Evolutionary conservation across 345 rosid species (phyloP).

Genomic region (Brassica incana): DNA sequence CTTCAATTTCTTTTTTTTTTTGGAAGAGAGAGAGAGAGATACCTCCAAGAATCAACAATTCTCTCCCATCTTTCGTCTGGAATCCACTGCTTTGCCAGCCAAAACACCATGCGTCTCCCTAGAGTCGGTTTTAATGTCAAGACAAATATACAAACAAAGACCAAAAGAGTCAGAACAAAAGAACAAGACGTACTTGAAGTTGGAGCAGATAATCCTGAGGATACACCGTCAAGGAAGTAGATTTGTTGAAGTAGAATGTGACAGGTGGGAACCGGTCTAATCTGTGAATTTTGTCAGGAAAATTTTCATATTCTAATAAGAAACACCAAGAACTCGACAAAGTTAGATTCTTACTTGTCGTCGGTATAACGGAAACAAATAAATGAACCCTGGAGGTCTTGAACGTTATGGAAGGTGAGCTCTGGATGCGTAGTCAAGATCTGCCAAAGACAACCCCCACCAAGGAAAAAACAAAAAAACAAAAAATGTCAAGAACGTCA

Average conservation of each 20-base stretch:
- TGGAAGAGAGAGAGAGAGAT: background rate
- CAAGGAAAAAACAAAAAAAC: background rate
- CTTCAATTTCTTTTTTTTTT: background rate
- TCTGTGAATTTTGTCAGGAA: constrained; percentile 45
- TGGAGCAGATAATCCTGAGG: constrained; percentile 77
- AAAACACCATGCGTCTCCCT: constrained; percentile 74
- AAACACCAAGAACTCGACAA: background rate
- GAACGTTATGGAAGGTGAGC: constrained; percentile 52
- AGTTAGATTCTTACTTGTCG: constrained; percentile 53
- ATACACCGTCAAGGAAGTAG: constrained; percentile 54
- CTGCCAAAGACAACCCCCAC: constrained; percentile 31
- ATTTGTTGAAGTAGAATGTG: constrained; percentile 61
- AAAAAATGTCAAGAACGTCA: background rate
- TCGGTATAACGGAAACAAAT: constrained; percentile 54
- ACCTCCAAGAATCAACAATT: constrained; percentile 84
- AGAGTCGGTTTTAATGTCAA: constrained; percentile 15
- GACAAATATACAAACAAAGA: constrained; percentile 1
- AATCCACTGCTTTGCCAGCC: constrained; percentile 77
- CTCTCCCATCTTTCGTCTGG: constrained; percentile 54
- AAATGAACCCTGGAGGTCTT: constrained; percentile 63
- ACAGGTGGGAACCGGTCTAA: constrained; percentile 74
- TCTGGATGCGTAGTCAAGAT: constrained; percentile 52
- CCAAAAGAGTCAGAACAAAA: background rate
- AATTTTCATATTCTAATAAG: too few relatives aligned
- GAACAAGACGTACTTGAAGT: constrained; percentile 46